Evolutionary conservation across 2,329 filamentous ascomycete species (phyloP), one percentile per base, ranked within the genome.

Genomic region (Xenoacremonium recifei): DNA sequence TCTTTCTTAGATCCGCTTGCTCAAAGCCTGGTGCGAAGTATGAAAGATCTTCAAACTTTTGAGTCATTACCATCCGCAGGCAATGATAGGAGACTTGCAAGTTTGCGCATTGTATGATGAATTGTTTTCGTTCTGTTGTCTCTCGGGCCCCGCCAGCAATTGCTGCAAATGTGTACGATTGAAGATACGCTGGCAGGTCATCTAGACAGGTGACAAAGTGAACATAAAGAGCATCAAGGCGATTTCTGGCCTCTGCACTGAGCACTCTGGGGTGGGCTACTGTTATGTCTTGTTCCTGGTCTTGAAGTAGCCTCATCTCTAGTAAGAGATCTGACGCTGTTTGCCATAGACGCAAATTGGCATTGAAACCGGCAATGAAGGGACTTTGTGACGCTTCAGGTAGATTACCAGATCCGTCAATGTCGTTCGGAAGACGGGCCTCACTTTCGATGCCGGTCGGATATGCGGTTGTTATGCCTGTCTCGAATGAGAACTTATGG

Each of bases 121-220:
- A 62, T 34, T 66, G 63, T 2, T 54, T 62, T 2, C 53, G 47
- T 3, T 63, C 50, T 4, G 50, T 47, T 6, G 47, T 48, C 36
- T 55, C 51, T 3, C 49, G 39, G 0, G 40, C 47, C 1, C 47
- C 49, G 2, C 42, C 45, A 0, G 44, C 42, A 0, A 48, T 35
- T 0, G 51, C 47, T 2, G 57, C 50, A 7, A 57, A 55, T 0
- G 53, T 55, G 13, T 57, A 60, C 0, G 60, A 57, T 17, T 65
- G 63, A 2, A 71, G 50, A 44, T 65, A 65, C 0, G 61, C 52
- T 0, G 68, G 68, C 3, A 71, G 35, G 9, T 64, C 50, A 36
- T 71, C 68, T 0, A 71, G 54, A 29, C 64, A 70, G 1, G 68
- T 71, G 36, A 65, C 64, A 42, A 71, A 71, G 1, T 57, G 43